Evolutionary conservation across 805 yeast species (phyloP).

Genomic region (Yarrowia osloensis): DNA sequence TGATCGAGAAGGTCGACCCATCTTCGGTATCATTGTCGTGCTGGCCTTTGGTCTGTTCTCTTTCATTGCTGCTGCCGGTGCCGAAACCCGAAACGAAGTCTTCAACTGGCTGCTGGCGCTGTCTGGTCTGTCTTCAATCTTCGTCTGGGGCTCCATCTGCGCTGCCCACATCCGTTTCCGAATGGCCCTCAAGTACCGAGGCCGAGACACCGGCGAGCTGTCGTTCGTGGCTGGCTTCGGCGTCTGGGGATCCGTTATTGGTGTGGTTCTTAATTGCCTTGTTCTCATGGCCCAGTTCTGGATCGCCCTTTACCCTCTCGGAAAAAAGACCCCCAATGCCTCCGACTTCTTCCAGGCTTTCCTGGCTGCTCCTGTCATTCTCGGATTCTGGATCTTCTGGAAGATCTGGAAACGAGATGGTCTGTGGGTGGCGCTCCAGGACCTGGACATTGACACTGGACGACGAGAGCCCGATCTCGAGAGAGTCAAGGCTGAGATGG

Average conservation of each 20-base stretch:
- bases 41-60: conserved; percentile 52
- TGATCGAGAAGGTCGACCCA: conserved; percentile 71
- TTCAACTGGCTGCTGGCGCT: conserved; percentile 74
- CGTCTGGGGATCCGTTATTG: conserved; percentile 58
- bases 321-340: conserved; percentile 52
- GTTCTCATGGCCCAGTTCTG: conserved; percentile 79
- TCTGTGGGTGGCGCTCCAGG: conserved; percentile 48
- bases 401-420: conserved; percentile 48
- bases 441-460: conserved; percentile 62
- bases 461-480: conserved; percentile 58
- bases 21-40: conserved; percentile 55
- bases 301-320: conserved; percentile 73
- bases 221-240: conserved; percentile 62
- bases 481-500: conserved; percentile 51
- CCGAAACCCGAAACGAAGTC: conserved; percentile 50
- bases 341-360: conserved; percentile 53
- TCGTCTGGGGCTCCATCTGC: conserved; percentile 75
- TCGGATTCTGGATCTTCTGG: conserved; percentile 53
- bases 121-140: conserved; percentile 69
- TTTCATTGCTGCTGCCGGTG: conserved; percentile 56
- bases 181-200: conserved; percentile 54
- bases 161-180: conserved; percentile 64
- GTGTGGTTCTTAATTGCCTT: conserved; percentile 55
- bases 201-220: conserved; percentile 60
- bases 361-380: conserved; percentile 50